Base-by-base conservation (phyloP, 345 rosid genomes). In the Eucalyptus pauciflora region DNA sequence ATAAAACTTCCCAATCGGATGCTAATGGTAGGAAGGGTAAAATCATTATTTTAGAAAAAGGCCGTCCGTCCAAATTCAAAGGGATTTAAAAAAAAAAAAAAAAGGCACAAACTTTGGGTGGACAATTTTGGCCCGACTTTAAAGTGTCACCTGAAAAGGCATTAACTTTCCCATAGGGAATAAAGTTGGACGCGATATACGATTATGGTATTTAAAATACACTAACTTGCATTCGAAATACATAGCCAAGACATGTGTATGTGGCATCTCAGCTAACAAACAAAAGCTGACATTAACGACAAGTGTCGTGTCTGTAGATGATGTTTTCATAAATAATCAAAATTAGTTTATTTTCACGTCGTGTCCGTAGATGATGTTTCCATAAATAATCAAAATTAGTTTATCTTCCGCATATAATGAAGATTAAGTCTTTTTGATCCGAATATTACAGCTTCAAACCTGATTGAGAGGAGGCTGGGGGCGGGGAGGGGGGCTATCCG, bases 261-360 rank as follows among this genome's bases (percentile, higher is more conserved):
- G 10, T n/a, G 17, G 17, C 37, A n/a, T 7, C 69, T 60, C 15
- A 64, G 1, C 15, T 14, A 17, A 13, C 37, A 64, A 64, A n/a
- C 17, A n/a, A 64, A 64, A 15, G 10, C 20, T n/a, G 5, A n/a
- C 3, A 14, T 64, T 13, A n/a, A n/a, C 3, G 2, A 1, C 5
- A 6, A 64, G 76, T 64, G 76, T 64, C 2, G 2, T 64, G 37
- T 64, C 76, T 52, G 20, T 52, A 13, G 71, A 29, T 6, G 16
- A 25, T 58, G 64, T 29, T 24, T 58, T 14, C 64, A 2, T 58
- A 25, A 58, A 9, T 11, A 58, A 58, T 58, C 64, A 58, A 58
- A 58, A 58, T 58, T 10, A 58, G 1, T 58, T 25, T 10, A 25
- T 58, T n/a, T 58, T 58, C n/a, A 48, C 25, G 4, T 58, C 4